These are phyloP conservation scores for Penicillium frequentans DNA, from an alignment of 2,329 filamentous ascomycete genomes.

Conservation along the genomic window DNA sequence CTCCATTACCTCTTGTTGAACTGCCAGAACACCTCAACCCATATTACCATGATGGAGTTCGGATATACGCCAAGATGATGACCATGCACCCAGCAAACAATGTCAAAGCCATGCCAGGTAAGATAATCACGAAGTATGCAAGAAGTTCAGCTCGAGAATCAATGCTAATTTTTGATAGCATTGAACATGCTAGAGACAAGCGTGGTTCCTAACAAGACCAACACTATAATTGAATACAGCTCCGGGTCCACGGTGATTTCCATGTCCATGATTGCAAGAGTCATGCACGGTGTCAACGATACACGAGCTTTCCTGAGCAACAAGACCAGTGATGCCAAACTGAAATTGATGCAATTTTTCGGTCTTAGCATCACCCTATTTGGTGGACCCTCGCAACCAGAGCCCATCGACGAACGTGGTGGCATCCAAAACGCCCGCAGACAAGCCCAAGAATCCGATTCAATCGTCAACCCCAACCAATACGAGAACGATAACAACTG, in stretches of 20 bases:
- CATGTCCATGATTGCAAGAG: conserved; percentile 56
- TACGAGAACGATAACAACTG: conserved; percentile 54
- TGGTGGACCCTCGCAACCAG: conserved; percentile 60
- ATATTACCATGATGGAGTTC: conserved; percentile 57
- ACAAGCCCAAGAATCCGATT: conserved; percentile 44
- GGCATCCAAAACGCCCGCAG: conserved; percentile 52
- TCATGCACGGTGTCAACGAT: conserved; percentile 53
- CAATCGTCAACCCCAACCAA: conserved; percentile 55
- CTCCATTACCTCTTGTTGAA: conserved; percentile 63
- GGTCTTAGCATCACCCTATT: conserved; percentile 59
- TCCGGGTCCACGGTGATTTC: conserved; percentile 64
- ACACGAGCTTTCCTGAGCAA: conserved; percentile 59
- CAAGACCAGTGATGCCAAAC: conserved; percentile 56
- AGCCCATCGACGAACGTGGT: conserved; percentile 55
- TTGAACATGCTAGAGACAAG: conserved; percentile 52
- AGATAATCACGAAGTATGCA: neutral
- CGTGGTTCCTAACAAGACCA: conserved; percentile 46
- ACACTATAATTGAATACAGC: conserved; percentile 60
- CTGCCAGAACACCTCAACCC: conserved; percentile 59
- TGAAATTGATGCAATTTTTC: conserved; percentile 61
- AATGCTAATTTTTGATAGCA: conserved; percentile 32
- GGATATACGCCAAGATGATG: conserved; percentile 68
- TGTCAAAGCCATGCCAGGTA: conserved; percentile 60
- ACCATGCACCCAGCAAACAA: conserved; percentile 65
- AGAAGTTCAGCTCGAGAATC: neutral